Evolutionary conservation across 805 yeast genomes (phyloP), one percentile per base, ranked within the genome.

Genomic region (Priceomyces castillae): DNA sequence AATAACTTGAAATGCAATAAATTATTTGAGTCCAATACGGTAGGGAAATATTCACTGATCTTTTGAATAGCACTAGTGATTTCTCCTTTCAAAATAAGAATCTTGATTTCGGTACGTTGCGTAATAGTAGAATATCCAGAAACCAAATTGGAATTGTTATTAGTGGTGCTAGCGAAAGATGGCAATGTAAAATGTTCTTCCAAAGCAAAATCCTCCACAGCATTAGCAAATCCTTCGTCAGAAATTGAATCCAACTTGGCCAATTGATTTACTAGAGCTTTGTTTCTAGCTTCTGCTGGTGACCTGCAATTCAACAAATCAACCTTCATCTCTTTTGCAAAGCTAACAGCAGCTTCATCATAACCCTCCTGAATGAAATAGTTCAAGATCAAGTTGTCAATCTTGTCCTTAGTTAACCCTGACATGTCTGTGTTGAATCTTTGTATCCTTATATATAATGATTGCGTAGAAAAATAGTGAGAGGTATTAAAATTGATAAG

Each of bases 281-380:
- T 39, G 33, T 20, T 31, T n/a, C 31, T 16, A 16, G 20, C 7
- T 10, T 23, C 40, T n/a, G 10, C 9, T 14, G 20, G 30, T 22
- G 26, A 19, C 11, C 9, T 30, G 23, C 16, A 25, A 11, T 31
- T 22, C 14, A 19, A 14, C 28, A 45, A 39, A 9, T 34, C 28
- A 2, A 73, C 54, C 17, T 74, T 71, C 3, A 78, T 61, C 50
- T 86, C 94, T 42, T 68, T 66, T 2, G 88, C 76, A 65, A 86
- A 80, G 36, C 74, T 72, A 11, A 66, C 45, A 1, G 88, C 85
- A 0, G 95, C 82, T 11, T 80, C 74, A 46, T 81, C 82, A 57
- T 85, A 84, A 0, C 94, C 95, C 64, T 87, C 90, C 40, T 80
- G 78, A 11, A 89, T 78, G 47, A 89, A 76, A 61, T 85, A 87